Base-by-base conservation (phyloP, 805 yeast species). In the Starmera quercuum region DNA sequence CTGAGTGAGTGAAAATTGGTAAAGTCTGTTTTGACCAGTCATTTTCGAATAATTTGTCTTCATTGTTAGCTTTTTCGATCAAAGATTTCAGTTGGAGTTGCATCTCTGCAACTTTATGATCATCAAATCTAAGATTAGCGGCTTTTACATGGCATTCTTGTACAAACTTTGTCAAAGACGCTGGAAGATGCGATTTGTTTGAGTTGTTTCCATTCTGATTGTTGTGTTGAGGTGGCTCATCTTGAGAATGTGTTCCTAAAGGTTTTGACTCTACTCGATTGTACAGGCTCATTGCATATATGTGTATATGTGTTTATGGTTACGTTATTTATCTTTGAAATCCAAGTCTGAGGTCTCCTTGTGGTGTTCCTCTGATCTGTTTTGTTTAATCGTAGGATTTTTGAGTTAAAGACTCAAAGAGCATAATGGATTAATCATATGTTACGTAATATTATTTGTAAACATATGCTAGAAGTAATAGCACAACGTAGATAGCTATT, bases 11-110 rank as follows among this genome's bases (percentile, higher is more conserved):
- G 17, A 53, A 33, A 5, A 44, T 33, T 2, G 59, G 59, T 6
- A 54, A 26, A 13, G 36, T 36, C 27, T 54, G 59, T 17, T 30
- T 39, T 16, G 40, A 35, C 59, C 59, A 54, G 29, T 53, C 50
- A 24, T 53, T 54, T 5, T 26, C 35, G 46, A 48, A 49, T 7
- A 50, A 37, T 22, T 47, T 50, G 4, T 44, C 43, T 4, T 42
- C 35, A n/a, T 31, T 19, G 23, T 43, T 44, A 1, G 59, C 56
- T 29, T 22, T 37, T 16, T 48, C 47, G n/a, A 54, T 49, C n/a
- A 54, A 36, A 16, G 32, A 31, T 30, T 44, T 50, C 34, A 54
- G 36, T 32, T 54, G 51, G 5, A 38, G 26, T 17, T 51, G 51
- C 41, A 53, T 38, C 23, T 39, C 34, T 4, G 44, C 38, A 10